A percentile compares a stretch with the other conserved stretches of the same genome.
phyloP scores from a whole-genome alignment of 495 filamentous ascomycete species.

The Penicillium antarcticum region DNA sequence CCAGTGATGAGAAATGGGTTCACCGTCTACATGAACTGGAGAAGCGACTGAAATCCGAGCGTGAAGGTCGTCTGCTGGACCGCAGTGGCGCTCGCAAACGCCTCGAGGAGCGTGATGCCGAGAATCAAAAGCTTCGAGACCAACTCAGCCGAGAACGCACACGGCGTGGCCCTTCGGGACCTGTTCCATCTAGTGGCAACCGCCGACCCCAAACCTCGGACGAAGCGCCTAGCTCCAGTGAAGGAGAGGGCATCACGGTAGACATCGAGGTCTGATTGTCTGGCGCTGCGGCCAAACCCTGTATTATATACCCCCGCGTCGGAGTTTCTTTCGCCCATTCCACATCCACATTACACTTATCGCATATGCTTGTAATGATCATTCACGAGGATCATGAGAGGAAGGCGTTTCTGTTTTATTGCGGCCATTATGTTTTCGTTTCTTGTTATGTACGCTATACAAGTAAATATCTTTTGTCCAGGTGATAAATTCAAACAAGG shows the following conservation, averaged over 20 bases:
- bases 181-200: conserved; percentile 10
- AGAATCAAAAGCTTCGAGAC: conserved; percentile 69
- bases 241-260: conserved; percentile 42
- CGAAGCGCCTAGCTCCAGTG: conserved; percentile 41
- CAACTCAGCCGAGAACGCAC: conserved; percentile 65
- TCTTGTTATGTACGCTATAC: conserved; percentile 14
- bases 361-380: conserved; percentile 15
- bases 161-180: conserved; percentile 31
- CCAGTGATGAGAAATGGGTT: conserved; percentile 70
- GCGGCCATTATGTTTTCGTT: background rate
- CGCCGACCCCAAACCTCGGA: conserved; percentile 15
- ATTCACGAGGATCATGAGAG: conserved; percentile 21
- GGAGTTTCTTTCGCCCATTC: conserved; percentile 4
- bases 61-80: conserved; percentile 83
- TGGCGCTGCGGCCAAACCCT: conserved; percentile 6
- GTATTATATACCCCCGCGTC: conserved; percentile 18
- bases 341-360: conserved; percentile 1
- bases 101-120: conserved; percentile 75
- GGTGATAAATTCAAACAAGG: background rate
- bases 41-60: conserved; percentile 80
- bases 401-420: conserved; percentile 3
- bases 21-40: conserved; percentile 83
- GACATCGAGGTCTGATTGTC: conserved; percentile 40
- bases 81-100: conserved; percentile 77
- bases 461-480: conserved; percentile 11